Conservation (phyloP, 345 rosid genomes). For the Brassica nigra region DNA sequence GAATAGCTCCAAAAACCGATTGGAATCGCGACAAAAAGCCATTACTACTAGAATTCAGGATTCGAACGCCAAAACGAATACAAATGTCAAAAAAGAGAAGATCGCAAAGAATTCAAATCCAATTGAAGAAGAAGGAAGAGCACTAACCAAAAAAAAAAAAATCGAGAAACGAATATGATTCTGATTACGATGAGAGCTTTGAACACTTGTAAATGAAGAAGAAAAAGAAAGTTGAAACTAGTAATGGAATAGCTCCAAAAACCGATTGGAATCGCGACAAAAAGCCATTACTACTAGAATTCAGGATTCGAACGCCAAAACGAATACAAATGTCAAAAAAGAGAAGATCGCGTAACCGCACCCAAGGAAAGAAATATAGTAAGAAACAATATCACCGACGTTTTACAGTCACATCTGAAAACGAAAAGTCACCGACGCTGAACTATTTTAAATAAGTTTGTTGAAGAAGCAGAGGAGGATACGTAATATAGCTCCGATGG, state of each 20-base stretch:
- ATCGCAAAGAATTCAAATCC: conserved; percentile 11
- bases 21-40: conserved; percentile 27
- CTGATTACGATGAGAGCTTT: conserved; percentile 17
- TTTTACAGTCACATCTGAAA: conserved; percentile 13
- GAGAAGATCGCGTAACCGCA: background rate
- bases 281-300: conserved; percentile 19
- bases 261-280: conserved; percentile 23
- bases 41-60: conserved; percentile 28
- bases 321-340: conserved; percentile 12
- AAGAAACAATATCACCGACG: conserved; percentile 35
- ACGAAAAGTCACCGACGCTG: conserved; percentile 41
- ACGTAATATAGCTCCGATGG: background rate
- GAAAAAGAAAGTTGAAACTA: background rate
- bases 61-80: conserved; percentile 14
- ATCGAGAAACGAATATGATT: background rate
- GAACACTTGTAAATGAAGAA: conserved; percentile 12
- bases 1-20: conserved; percentile 28
- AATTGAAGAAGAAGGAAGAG: background rate
- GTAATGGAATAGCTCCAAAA: conserved; percentile 28
- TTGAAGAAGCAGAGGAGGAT: conserved; percentile 5
- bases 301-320: conserved; percentile 21
- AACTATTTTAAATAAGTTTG: background rate
- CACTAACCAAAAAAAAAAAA: background rate
- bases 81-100: conserved; percentile 3
- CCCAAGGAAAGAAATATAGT: conserved; percentile 1